These are phyloP conservation scores for Brasilioporus rufonigricans DNA, from an alignment of 768 basidiomycete species.

Conservation along the genomic window DNA sequence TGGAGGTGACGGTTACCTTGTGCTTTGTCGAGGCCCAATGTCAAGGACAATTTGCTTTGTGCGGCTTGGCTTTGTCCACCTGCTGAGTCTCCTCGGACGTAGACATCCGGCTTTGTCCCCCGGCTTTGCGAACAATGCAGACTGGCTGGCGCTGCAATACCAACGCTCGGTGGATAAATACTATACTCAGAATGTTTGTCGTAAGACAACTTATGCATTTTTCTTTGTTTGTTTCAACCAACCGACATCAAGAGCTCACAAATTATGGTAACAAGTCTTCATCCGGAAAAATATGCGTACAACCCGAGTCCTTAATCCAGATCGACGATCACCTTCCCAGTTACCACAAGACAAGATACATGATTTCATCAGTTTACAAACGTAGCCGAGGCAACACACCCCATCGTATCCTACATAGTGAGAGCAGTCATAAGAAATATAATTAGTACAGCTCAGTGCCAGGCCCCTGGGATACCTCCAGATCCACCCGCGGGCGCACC, in stretches of 20 bases:
- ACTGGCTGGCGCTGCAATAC: neutral
- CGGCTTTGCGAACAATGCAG: conserved; percentile 5
- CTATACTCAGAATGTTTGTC: neutral
- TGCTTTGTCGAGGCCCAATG: conserved; percentile 22
- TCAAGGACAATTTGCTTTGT: conserved; percentile 17
- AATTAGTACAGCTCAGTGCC: conserved; percentile 33
- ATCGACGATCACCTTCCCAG: too few relatives aligned
- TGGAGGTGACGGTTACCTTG: neutral
- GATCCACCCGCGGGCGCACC: conserved; percentile 38
- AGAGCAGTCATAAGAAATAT: neutral
- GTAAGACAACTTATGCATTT: neutral
- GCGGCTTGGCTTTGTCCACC: neutral
- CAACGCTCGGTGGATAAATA: neutral
- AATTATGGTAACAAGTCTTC: too few relatives aligned
- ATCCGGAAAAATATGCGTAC: too few relatives aligned
- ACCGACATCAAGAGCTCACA: neutral
- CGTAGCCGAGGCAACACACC: neutral
- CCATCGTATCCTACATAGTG: conserved; percentile 11
- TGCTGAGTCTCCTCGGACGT: neutral
- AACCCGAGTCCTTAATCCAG: too few relatives aligned
- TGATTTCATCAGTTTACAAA: neutral
- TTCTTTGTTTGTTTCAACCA: neutral
- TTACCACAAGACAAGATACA: conserved; percentile 5
- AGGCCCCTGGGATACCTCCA: conserved; percentile 43
- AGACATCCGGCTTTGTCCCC: conserved; percentile 8